phyloP scores from a whole-genome alignment of 2,329 filamentous ascomycete species.

The Pseudogymnoascus destructans region DNA sequence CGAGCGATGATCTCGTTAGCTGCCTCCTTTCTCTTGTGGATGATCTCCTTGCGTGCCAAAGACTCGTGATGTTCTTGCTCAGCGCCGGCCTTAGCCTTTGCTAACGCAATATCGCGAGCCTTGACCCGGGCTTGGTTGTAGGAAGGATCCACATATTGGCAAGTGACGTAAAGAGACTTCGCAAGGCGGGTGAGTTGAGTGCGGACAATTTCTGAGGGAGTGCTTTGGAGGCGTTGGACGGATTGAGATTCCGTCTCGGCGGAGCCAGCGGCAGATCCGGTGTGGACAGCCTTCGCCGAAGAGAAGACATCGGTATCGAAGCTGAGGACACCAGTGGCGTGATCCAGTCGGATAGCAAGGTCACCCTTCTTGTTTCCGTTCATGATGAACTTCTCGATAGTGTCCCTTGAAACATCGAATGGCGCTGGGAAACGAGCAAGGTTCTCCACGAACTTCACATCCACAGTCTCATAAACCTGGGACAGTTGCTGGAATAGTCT shows the following conservation, averaged over 20 bases:
- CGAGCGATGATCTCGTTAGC: conserved; percentile 79
- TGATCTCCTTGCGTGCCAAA: conserved; percentile 74
- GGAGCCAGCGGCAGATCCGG: conserved; percentile 72
- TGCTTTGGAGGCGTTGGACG: conserved; percentile 92
- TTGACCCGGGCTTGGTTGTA: conserved; percentile 73
- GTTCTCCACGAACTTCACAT: conserved; percentile 83
- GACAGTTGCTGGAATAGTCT: conserved; percentile 97
- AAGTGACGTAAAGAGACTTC: conserved; percentile 82
- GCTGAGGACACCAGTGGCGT: conserved; percentile 85
- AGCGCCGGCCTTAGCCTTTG: conserved; percentile 74
- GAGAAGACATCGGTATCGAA: conserved; percentile 99
- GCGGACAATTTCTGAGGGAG: conserved; percentile 92
- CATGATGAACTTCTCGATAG: conserved; percentile 99
- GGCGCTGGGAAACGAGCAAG: conserved; percentile 93
- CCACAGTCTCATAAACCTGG: conserved; percentile 96
- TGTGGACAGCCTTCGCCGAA: conserved; percentile 80
- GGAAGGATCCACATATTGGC: conserved; percentile 85
- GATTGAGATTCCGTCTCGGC: conserved; percentile 73
- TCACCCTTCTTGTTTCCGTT: conserved; percentile 99
- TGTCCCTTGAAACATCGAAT: conserved; percentile 79
- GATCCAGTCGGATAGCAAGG: conserved; percentile 87
- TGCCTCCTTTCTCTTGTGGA: conserved; percentile 93
- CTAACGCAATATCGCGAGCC: conserved; percentile 66
- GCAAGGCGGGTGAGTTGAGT: conserved; percentile 86
- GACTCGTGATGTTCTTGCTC: conserved; percentile 82